phyloP scores from a whole-genome alignment of 2,329 filamentous ascomycete genomes.

The Westerdykella ornata region DNA sequence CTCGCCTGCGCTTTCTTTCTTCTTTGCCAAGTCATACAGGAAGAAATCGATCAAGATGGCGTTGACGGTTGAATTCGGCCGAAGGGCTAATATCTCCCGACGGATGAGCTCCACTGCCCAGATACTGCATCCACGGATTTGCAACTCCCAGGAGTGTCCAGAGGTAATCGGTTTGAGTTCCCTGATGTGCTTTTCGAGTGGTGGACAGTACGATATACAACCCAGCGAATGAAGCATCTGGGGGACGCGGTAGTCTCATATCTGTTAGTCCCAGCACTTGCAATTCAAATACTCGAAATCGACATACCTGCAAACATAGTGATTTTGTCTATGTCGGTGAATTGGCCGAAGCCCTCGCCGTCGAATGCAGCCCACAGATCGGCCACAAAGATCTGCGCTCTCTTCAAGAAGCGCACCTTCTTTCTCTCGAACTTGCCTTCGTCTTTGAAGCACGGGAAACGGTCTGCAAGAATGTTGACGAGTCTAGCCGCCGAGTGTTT shows the following conservation, averaged over 20 bases:
- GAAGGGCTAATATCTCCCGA: conserved; percentile 65
- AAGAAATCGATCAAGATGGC: conserved; percentile 96
- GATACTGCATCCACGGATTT: conserved; percentile 84
- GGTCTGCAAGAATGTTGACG: conserved; percentile 74
- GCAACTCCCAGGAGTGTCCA: conserved; percentile 74
- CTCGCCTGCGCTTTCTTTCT: conserved; percentile 53
- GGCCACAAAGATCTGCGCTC: conserved; percentile 91
- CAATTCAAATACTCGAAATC: background rate
- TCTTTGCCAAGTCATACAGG: conserved; percentile 90
- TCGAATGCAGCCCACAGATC: conserved; percentile 96
- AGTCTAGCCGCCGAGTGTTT: conserved; percentile 73
- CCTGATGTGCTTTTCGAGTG: conserved; percentile 64
- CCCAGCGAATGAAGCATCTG: conserved; percentile 83
- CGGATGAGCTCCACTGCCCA: conserved; percentile 91
- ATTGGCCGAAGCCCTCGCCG: conserved; percentile 69
- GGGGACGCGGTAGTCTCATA: conserved; percentile 80
- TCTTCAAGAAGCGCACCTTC: conserved; percentile 77
- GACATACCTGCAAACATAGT: conserved; percentile 80
- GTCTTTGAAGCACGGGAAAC: conserved; percentile 83
- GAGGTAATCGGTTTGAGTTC: conserved; percentile 59
- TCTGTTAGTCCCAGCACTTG: conserved; percentile 5
- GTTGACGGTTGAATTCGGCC: conserved; percentile 68
- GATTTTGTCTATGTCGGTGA: conserved; percentile 86
- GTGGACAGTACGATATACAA: conserved; percentile 77
- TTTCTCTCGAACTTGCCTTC: conserved; percentile 68